Evolutionary conservation across 148 eudicot genomes (phyloP).

Genomic region (Amaranthus cruentus): DNA sequence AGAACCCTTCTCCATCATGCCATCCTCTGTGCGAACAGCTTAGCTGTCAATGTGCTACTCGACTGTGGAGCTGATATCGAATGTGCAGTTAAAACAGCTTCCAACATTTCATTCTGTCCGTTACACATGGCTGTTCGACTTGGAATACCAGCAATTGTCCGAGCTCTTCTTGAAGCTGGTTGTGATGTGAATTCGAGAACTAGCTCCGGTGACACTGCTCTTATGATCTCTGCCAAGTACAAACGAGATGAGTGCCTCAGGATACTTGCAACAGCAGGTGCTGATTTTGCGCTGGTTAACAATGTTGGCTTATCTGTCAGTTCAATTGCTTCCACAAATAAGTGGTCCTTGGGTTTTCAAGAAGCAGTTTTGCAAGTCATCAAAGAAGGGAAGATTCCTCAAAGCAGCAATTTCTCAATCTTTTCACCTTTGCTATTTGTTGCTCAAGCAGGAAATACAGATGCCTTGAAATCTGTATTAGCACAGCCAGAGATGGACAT

Average conservation of each 20-base stretch:
- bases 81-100: slow-evolving; percentile 39
- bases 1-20: slow-evolving; percentile 93
- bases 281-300: slow-evolving; percentile 72
- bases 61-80: slow-evolving; percentile 50
- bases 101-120: slow-evolving; percentile 39
- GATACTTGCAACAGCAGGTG: slow-evolving; percentile 57
- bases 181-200: slow-evolving; percentile 63
- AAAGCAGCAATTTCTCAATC: slow-evolving; percentile 38
- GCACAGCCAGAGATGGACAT: slow-evolving; percentile 41
- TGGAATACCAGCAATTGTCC: slow-evolving; percentile 43
- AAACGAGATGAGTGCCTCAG: slow-evolving; percentile 57
- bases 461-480: slow-evolving; percentile 49
- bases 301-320: slow-evolving; percentile 42
- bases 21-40: slow-evolving; percentile 55
- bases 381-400: slow-evolving; percentile 48
- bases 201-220: slow-evolving; percentile 64
- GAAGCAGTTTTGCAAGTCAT: slow-evolving; percentile 39
- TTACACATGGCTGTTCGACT: slow-evolving; percentile 84
- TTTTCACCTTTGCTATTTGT: slow-evolving; percentile 65
- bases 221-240: slow-evolving; percentile 52
- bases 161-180: slow-evolving; percentile 50
- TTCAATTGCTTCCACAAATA: slow-evolving; percentile 38
- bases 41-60: slow-evolving; percentile 51
- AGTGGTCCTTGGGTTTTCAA: slow-evolving; percentile 55
- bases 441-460: slow-evolving; percentile 59